phyloP scores from a whole-genome alignment of 768 basidiomycete genomes.

The Lanmaoa rubissima region DNA sequence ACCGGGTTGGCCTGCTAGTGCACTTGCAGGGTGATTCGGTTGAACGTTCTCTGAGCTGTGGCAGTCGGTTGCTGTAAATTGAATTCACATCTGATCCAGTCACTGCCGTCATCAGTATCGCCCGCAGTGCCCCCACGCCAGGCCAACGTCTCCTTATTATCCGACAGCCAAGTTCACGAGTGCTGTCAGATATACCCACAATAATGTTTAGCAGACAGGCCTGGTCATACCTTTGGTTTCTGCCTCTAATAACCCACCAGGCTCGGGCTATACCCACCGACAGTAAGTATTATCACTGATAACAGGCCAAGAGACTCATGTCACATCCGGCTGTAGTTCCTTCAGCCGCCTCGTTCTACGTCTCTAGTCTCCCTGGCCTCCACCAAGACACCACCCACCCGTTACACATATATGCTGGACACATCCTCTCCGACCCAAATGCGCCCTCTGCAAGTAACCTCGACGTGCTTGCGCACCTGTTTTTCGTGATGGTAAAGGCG shows the following conservation, averaged over 20 bases:
- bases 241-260: constrained; percentile 7
- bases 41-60: neutral
- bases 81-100: too few species aligned
- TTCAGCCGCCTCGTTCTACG: constrained; percentile 82
- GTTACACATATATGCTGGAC: constrained; percentile 81
- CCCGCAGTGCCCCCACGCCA: neutral
- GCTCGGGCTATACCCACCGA: constrained; percentile 37
- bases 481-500: constrained; percentile 89
- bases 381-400: constrained; percentile 69
- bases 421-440: constrained; percentile 77
- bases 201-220: neutral
- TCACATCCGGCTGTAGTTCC: constrained; percentile 46
- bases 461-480: constrained; percentile 76
- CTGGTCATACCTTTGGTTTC: constrained; percentile 19
- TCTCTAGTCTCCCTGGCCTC: constrained; percentile 71
- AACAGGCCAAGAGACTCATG: neutral
- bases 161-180: neutral
- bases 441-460: constrained; percentile 46
- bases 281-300: constrained; percentile 30
- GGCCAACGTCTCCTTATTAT: neutral
- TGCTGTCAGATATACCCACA: constrained; percentile 3
- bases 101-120: constrained; percentile 1
- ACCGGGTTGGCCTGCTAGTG: neutral
- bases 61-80: neutral
- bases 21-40: neutral